phyloP scores from a whole-genome alignment of 768 basidiomycete genomes.

The Collybia mongolica region DNA sequence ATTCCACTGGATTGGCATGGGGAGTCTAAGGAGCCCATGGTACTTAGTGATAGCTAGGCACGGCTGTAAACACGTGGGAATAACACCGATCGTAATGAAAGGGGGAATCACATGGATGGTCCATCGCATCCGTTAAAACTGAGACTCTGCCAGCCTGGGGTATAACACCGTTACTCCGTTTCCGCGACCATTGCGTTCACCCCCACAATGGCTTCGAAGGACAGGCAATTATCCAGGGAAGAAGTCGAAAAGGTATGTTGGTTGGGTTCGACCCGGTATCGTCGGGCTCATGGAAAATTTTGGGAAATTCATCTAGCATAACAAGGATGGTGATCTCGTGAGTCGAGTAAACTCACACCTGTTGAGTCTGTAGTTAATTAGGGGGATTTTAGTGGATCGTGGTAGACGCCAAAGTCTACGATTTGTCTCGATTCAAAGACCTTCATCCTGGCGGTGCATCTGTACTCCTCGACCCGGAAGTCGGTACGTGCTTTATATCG shows the following conservation, averaged over 20 bases:
- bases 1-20: too few species aligned
- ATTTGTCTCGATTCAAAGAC: slow-evolving; percentile 73
- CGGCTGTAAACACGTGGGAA: too few species aligned
- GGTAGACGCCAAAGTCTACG: slow-evolving; percentile 81
- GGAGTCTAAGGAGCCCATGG: too few species aligned
- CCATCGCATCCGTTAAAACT: too few species aligned
- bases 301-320: slow-evolving; percentile 50
- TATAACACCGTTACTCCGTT: too few species aligned
- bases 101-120: too few species aligned
- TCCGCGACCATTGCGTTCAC: background rate
- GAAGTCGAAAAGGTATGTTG: slow-evolving; percentile 68
- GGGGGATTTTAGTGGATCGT: slow-evolving; percentile 63
- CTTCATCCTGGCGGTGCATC: slow-evolving; percentile 82
- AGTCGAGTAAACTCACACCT: slow-evolving; percentile 12
- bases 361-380: background rate
- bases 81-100: too few species aligned
- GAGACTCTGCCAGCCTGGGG: background rate
- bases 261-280: background rate
- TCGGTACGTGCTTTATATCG: slow-evolving; percentile 45
- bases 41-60: too few species aligned
- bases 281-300: slow-evolving; percentile 1
- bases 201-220: slow-evolving; percentile 24
- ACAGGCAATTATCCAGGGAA: slow-evolving; percentile 50
- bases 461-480: slow-evolving; percentile 71
- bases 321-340: slow-evolving; percentile 72